Evolutionary conservation across 306 rosid species (phyloP).

Genomic region (Prunus mongolica): DNA sequence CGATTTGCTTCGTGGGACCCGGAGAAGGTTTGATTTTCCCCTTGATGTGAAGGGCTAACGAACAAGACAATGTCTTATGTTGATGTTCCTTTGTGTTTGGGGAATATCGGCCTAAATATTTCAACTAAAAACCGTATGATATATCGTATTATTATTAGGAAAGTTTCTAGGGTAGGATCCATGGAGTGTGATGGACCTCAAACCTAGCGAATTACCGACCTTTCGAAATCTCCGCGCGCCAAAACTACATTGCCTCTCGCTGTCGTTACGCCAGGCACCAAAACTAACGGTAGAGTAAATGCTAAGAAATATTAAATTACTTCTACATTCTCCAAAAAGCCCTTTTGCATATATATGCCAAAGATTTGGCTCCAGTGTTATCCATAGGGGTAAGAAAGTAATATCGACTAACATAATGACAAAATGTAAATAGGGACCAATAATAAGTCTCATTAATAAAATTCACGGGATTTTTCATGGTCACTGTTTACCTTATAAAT

Average conservation of each 20-base stretch:
- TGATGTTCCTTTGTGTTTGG: neutral
- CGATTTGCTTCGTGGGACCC: neutral
- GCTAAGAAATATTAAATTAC: neutral
- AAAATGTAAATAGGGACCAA: neutral
- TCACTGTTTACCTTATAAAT: neutral
- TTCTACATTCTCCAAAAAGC: neutral
- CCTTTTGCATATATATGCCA: neutral
- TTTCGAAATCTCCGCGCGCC: conserved; percentile 41
- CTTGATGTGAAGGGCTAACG: conserved; percentile 21
- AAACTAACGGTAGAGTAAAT: conserved; percentile 17
- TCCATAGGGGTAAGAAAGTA: neutral
- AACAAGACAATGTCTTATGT: neutral
- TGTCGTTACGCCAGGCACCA: conserved; percentile 17
- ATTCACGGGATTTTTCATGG: conserved; percentile 7
- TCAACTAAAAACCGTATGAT: neutral
- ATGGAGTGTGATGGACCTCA: conserved; percentile 9
- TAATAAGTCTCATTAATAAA: neutral
- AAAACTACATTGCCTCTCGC: neutral
- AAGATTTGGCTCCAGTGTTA: too few relatives aligned
- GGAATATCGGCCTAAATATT: neutral
- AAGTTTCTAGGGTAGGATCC: neutral
- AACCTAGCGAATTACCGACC: neutral
- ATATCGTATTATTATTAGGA: too few relatives aligned
- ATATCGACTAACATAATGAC: neutral
- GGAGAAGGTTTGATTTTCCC: neutral